Evolutionary conservation across 129 eudicot species (phyloP).

Genomic region (Glebionis coronaria): DNA sequence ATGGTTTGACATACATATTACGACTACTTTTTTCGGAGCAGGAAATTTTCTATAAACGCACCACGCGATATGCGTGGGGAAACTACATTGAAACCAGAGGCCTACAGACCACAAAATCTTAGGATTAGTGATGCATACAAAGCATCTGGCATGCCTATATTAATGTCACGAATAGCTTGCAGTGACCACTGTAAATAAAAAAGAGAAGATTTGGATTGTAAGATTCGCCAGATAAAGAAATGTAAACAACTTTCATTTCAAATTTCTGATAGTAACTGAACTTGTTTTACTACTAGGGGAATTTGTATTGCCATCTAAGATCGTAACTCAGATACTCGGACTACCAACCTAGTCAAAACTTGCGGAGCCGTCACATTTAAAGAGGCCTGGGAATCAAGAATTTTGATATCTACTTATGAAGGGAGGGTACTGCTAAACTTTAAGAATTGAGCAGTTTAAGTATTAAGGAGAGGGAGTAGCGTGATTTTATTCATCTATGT

Average conservation of each 20-base stretch:
- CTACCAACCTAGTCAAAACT: neutral
- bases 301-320: neutral
- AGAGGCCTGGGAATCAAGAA: neutral
- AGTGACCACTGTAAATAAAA: neutral
- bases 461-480: neutral
- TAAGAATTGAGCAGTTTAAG: too few species aligned
- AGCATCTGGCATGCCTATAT: neutral
- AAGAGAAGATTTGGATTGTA: neutral
- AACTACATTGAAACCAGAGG: too few species aligned
- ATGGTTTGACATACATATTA: neutral
- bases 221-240: neutral
- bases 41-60: too few species aligned
- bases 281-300: neutral
- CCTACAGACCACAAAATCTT: too few species aligned
- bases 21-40: too few species aligned
- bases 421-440: neutral
- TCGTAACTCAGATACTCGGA: neutral
- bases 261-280: neutral
- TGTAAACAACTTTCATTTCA: neutral
- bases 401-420: neutral
- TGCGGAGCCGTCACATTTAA: too few species aligned
- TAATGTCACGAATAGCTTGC: neutral
- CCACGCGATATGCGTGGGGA: too few species aligned
- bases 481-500: conserved; percentile 4
- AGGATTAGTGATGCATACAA: too few species aligned